Conservation (phyloP, 148 eudicot genomes). For the Arctostaphylos glauca region DNA sequence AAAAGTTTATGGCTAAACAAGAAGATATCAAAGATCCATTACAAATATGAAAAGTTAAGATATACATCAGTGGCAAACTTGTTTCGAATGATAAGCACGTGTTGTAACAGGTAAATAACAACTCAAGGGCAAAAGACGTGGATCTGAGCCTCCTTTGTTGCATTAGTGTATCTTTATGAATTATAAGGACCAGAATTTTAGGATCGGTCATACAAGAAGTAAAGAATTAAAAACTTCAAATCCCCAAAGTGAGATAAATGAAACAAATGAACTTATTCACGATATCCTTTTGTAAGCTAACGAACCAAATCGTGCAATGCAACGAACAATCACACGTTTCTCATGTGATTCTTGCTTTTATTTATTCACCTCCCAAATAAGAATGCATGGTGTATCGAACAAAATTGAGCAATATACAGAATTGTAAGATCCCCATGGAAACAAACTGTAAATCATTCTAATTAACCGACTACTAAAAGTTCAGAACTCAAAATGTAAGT, state of each 20-base stretch:
- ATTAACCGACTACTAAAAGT: not conserved
- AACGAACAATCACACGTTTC: not conserved
- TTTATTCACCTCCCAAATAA: not conserved
- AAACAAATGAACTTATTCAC: not conserved
- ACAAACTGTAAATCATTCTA: conserved; percentile 2
- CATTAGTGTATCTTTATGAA: not conserved
- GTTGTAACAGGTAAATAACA: not conserved
- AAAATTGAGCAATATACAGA: not conserved
- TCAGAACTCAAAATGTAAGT: no score
- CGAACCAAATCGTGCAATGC: not conserved
- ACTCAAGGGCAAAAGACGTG: not conserved
- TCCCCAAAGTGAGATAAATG: not conserved
- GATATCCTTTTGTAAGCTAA: not conserved
- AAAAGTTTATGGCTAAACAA: not conserved
- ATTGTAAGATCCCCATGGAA: not conserved
- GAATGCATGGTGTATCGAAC: not conserved
- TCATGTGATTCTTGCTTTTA: not conserved
- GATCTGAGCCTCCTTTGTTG: not conserved
- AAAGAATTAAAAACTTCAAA: not conserved
- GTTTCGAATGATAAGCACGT: not conserved
- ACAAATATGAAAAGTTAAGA: not conserved
- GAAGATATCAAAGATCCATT: not conserved
- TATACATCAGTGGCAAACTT: not conserved
- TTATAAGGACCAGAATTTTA: not conserved
- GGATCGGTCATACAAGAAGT: not conserved